phyloP scores from a whole-genome alignment of 306 rosid genomes.

The Coriaria nepalensis region DNA sequence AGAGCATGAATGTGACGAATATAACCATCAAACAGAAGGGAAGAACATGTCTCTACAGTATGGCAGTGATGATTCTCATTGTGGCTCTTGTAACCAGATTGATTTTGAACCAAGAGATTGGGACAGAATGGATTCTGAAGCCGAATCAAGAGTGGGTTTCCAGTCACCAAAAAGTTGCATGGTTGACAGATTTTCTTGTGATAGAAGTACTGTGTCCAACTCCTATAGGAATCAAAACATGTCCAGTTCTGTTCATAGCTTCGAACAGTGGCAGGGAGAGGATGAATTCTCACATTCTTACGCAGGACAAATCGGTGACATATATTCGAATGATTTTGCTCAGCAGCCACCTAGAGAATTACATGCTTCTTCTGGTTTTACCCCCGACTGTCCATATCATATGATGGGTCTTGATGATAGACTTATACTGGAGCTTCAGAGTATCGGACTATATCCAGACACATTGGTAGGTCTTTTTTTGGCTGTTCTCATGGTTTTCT shows the following conservation, averaged over 20 bases:
- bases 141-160: conserved; percentile 52
- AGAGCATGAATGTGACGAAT: conserved; percentile 68
- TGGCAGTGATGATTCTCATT: conserved; percentile 82
- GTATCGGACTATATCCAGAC: conserved; percentile 77
- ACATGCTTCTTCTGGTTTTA: conserved; percentile 27
- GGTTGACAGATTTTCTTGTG: conserved; percentile 59
- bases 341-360: conserved; percentile 43
- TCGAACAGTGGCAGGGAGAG: conserved; percentile 64
- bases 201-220: conserved; percentile 49
- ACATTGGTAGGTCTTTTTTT: conserved; percentile 42
- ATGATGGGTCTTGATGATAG: conserved; percentile 58
- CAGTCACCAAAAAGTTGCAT: conserved; percentile 40
- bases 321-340: conserved; percentile 50
- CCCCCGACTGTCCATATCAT: conserved; percentile 60
- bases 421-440: conserved; percentile 75
- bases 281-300: conserved; percentile 53
- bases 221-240: conserved; percentile 42
- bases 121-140: conserved; percentile 75
- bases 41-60: conserved; percentile 51
- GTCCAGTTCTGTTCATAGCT: conserved; percentile 41
- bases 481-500: conserved; percentile 7
- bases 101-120: conserved; percentile 72
- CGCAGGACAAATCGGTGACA: conserved; percentile 41
- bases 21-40: conserved; percentile 38
- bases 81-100: conserved; percentile 72